These are phyloP conservation scores for Venturia nashicola DNA, from an alignment of 2,329 filamentous ascomycete species.

Conservation along the genomic window DNA sequence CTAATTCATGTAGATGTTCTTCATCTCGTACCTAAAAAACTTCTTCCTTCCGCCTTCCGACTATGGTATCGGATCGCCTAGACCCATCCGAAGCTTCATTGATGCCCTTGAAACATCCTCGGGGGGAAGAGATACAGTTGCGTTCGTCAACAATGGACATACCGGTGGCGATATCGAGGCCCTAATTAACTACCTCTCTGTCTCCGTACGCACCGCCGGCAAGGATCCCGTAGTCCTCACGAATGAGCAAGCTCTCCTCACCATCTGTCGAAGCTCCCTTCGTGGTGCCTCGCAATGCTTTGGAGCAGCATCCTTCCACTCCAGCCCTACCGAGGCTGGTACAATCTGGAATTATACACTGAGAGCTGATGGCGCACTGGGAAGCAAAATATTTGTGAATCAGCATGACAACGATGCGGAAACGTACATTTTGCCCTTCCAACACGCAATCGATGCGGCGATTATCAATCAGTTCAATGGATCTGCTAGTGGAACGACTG, in stretches of 20 bases:
- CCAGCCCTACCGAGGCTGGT: conserved; percentile 52
- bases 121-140: conserved; percentile 53
- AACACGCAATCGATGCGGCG: conserved; percentile 62
- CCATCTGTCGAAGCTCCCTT: conserved; percentile 45
- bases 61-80: conserved; percentile 57
- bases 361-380: conserved; percentile 60
- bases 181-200: conserved; percentile 52
- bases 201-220: conserved; percentile 43
- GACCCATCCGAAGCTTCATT: conserved; percentile 49
- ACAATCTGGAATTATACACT: conserved; percentile 84
- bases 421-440: conserved; percentile 67
- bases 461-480: conserved; percentile 45
- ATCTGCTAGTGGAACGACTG: conserved; percentile 34
- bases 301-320: conserved; percentile 61
- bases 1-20: conserved; percentile 25
- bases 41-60: conserved; percentile 67
- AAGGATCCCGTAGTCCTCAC: conserved; percentile 44
- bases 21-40: conserved; percentile 59
- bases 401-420: conserved; percentile 60
- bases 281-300: conserved; percentile 29
- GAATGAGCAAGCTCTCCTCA: conserved; percentile 45
- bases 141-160: conserved; percentile 64
- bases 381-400: conserved; percentile 48
- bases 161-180: conserved; percentile 57
- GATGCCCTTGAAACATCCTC: conserved; percentile 48